A percentile compares a stretch with the other conserved stretches of the same genome.
These are phyloP conservation scores for Pholiota conissans DNA, from an alignment of 768 basidiomycete genomes.

Conservation along the genomic window DNA sequence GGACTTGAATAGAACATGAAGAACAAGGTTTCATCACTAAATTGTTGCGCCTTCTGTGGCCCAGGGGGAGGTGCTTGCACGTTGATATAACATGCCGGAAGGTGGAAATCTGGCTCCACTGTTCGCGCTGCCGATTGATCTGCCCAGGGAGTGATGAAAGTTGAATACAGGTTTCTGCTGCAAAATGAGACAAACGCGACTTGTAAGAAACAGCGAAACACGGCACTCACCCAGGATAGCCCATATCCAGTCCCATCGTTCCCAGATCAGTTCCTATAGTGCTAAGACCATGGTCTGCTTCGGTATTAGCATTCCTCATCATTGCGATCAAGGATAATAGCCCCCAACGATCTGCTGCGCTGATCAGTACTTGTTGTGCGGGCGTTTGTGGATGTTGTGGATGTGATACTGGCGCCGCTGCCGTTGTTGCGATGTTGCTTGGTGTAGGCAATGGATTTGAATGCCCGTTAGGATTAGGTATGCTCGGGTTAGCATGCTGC, in stretches of 20 bases:
- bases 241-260: constrained; percentile 90
- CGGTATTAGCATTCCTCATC: constrained; percentile 77
- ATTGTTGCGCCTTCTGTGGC: constrained; percentile 75
- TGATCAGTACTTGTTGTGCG: constrained; percentile 89
- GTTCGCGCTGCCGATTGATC: constrained; percentile 83
- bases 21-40: constrained; percentile 96
- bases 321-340: constrained; percentile 81
- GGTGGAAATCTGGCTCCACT: constrained; percentile 90
- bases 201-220: constrained; percentile 2
- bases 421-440: constrained; percentile 32
- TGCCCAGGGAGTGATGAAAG: constrained; percentile 96
- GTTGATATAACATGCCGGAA: constrained; percentile 86
- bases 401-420: constrained; percentile 33
- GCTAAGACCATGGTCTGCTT: constrained; percentile 79
- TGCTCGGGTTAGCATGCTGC: constrained; percentile 26
- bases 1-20: constrained; percentile 98
- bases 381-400: constrained; percentile 77
- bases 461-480: constrained; percentile 30
- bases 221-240: constrained; percentile 69
- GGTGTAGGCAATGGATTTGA: constrained; percentile 38
- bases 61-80: constrained; percentile 87
- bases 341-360: constrained; percentile 95
- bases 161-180: constrained; percentile 79
- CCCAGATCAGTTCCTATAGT: constrained; percentile 90
- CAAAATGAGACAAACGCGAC: constrained; percentile 18